phyloP scores from a whole-genome alignment of 75 land plant genomes.

The Pinus tabuliformis region DNA sequence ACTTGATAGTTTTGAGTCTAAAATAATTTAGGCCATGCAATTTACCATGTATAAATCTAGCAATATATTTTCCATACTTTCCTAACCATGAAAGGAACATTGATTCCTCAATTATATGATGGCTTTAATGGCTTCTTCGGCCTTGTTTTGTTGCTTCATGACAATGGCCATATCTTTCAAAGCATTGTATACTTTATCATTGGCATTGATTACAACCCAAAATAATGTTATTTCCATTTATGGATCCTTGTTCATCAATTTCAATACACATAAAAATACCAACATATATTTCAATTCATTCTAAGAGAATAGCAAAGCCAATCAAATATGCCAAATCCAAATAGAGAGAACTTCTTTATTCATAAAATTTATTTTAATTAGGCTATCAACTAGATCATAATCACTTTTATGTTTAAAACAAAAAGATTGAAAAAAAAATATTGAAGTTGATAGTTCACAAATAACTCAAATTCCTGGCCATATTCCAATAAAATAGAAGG shows the following conservation, averaged over 20 bases:
- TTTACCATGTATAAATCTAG: constrained; percentile 8
- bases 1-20: not conserved
- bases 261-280: not conserved
- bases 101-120: constrained; percentile 78
- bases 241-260: constrained; percentile 95
- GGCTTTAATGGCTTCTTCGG: constrained; percentile 95
- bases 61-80: constrained; percentile 6
- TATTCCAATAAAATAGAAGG: too few species aligned
- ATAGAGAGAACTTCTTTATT: not conserved
- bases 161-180: constrained; percentile 97
- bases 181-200: constrained; percentile 93
- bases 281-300: not conserved
- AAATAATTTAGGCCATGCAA: not conserved
- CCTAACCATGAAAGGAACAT: constrained; percentile 88
- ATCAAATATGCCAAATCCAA: not conserved
- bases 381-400: too few species aligned
- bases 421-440: too few species aligned
- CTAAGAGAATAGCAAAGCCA: not conserved
- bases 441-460: too few species aligned
- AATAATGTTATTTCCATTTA: constrained; percentile 83
- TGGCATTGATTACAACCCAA: constrained; percentile 96
- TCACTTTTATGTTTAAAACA: too few species aligned
- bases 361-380: not conserved
- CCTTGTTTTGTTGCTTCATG: constrained; percentile 93
- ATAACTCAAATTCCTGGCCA: too few species aligned